These are phyloP conservation scores for Ceratobasidium sp. DNA, from an alignment of 1,284 basidiomycete species.

Conservation along the genomic window DNA sequence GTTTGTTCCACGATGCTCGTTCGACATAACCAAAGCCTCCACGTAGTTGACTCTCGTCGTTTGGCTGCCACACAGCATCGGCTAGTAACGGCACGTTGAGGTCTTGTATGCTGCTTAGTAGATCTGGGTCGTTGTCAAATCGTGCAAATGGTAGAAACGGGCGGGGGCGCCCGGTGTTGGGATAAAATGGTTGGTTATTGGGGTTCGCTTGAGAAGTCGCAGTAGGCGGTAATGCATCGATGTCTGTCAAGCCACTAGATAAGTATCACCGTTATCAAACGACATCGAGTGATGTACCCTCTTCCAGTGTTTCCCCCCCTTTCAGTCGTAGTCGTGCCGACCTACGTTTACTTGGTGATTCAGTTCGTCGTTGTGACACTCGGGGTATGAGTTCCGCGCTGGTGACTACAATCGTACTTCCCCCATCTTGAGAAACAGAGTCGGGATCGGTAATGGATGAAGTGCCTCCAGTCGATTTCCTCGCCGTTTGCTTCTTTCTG, in stretches of 20 bases:
- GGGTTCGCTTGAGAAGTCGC: not conserved
- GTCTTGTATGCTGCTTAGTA: conserved; percentile 35
- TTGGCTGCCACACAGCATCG: conserved; percentile 32
- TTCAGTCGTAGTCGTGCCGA: conserved; percentile 21
- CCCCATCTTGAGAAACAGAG: not conserved
- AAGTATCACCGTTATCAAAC: not conserved
- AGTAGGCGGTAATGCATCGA: not conserved
- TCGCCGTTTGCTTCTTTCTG: conserved; percentile 2
- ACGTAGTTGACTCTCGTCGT: conserved; percentile 16
- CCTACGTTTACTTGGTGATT: not conserved
- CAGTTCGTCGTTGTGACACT: not conserved
- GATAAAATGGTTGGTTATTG: conserved; percentile 25
- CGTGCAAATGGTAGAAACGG: conserved; percentile 36
- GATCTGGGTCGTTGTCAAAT: conserved; percentile 33
- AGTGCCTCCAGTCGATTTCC: conserved; percentile 2
- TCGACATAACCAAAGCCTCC: conserved; percentile 36
- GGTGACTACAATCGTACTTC: conserved; percentile 17
- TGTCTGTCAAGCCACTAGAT: conserved; percentile 30
- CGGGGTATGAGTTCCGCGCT: conserved; percentile 28
- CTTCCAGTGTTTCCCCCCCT: not conserved
- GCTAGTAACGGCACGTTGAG: conserved; percentile 24
- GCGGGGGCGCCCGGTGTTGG: conserved; percentile 14
- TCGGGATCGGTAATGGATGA: not conserved
- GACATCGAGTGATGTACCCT: not conserved
- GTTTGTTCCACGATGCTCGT: conserved; percentile 34